Percentiles rank a stretch among this genome's conserved stretches.
Conservation (phyloP, 495 filamentous ascomycete species). For the Paragyromitra xinjiangensis region DNA sequence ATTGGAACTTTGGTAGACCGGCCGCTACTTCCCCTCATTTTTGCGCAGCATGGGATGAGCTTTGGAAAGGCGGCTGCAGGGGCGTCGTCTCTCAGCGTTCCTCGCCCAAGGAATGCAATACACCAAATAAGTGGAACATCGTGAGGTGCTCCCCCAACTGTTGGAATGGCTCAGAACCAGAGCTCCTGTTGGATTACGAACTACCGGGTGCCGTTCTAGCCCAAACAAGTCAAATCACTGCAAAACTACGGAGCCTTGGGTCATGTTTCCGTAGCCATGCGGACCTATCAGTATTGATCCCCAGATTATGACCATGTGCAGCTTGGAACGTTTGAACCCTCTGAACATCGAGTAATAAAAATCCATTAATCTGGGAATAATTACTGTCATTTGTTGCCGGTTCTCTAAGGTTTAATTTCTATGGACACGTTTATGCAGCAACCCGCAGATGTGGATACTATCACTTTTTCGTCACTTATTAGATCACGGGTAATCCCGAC, state of each 20-base stretch:
- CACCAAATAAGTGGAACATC: conserved; percentile 26
- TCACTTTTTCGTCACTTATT: conserved; percentile 33
- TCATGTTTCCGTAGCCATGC: conserved; percentile 38
- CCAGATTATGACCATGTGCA: conserved; percentile 48
- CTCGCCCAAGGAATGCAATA: conserved; percentile 27
- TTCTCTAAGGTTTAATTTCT: conserved; percentile 39
- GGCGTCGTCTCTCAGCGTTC: conserved; percentile 8
- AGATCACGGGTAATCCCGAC: conserved; percentile 44
- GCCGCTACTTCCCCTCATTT: conserved; percentile 34
- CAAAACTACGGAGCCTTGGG: conserved; percentile 33
- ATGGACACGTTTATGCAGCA: conserved; percentile 33
- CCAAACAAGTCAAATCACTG: conserved; percentile 23
- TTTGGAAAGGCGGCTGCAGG: conserved; percentile 18
- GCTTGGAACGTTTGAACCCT: conserved; percentile 25
- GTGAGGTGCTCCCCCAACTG: conserved; percentile 26
- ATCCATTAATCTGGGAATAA: conserved; percentile 40
- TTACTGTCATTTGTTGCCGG: conserved; percentile 39
- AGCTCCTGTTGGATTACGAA: conserved; percentile 38
- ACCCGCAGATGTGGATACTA: conserved; percentile 30
- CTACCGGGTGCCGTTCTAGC: conserved; percentile 30
- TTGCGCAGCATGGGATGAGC: conserved; percentile 28
- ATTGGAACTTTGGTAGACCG: conserved; percentile 15
- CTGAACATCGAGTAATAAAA: conserved; percentile 24
- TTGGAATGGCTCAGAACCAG: conserved; percentile 31
- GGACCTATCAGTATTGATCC: conserved; percentile 43